Percentiles rank a stretch among this genome's conserved stretches.
phyloP scores from a whole-genome alignment of 306 rosid genomes.

The Dalbergia cochinchinensis region DNA sequence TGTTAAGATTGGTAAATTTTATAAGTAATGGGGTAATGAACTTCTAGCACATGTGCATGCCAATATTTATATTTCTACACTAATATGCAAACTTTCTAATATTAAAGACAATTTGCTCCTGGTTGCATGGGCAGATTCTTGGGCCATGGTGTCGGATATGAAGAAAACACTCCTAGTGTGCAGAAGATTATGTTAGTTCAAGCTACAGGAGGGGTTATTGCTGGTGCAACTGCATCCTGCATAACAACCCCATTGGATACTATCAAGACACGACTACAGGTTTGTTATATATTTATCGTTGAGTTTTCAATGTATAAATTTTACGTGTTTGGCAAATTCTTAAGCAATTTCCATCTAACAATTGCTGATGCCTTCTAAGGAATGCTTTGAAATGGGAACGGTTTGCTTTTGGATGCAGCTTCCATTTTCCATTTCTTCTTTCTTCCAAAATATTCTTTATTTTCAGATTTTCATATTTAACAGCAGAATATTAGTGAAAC shows the following conservation, averaged over 20 bases:
- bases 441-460: too few relatives aligned
- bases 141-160: conserved; percentile 51
- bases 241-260: conserved; percentile 95
- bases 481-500: too few relatives aligned
- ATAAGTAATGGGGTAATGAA: conserved; percentile 31
- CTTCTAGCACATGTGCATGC: conserved; percentile 20
- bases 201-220: conserved; percentile 86
- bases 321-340: conserved; percentile 8
- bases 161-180: conserved; percentile 57
- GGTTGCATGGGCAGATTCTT: conserved; percentile 60
- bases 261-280: conserved; percentile 98
- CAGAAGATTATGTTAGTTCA: conserved; percentile 78
- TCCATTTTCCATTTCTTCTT: too few relatives aligned
- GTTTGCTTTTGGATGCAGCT: too few relatives aligned
- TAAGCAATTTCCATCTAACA: neutral
- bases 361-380: too few relatives aligned
- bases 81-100: conserved; percentile 13
- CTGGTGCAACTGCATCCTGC: conserved; percentile 91
- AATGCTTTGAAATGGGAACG: too few relatives aligned
- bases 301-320: conserved; percentile 29
- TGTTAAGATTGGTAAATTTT: neutral
- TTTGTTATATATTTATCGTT: conserved; percentile 30
- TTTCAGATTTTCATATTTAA: too few relatives aligned
- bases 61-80: conserved; percentile 9
- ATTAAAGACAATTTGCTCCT: conserved; percentile 22